A percentile compares a stretch with the other conserved stretches of the same genome.
phyloP scores from a whole-genome alignment of 768 basidiomycete genomes.

The Psilocybe tampanensis region DNA sequence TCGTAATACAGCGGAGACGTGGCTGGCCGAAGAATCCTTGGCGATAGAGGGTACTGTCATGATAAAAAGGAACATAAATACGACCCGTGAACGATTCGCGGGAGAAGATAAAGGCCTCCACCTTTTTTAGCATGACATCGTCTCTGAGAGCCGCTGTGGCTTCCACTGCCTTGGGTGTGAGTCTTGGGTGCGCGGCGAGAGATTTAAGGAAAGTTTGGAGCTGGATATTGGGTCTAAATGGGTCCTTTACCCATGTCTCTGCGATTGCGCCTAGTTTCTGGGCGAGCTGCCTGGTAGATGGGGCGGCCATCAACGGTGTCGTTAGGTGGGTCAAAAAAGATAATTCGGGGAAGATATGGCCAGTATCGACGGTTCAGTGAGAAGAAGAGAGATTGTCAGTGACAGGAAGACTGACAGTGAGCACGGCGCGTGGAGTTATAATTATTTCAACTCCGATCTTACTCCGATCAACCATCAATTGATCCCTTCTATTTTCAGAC shows the following conservation, averaged over 20 bases:
- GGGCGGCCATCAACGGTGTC: conserved; percentile 16
- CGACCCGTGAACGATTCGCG: conserved; percentile 27
- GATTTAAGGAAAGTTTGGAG: conserved; percentile 65
- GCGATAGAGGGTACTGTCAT: conserved; percentile 65
- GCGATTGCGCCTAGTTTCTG: conserved; percentile 59
- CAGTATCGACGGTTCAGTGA: too few relatives aligned
- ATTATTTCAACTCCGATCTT: conserved; percentile 9
- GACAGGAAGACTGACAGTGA: neutral
- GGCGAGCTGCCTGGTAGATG: conserved; percentile 32
- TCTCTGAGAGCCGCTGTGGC: conserved; percentile 58
- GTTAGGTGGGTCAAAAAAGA: neutral
- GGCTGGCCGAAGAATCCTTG: conserved; percentile 64
- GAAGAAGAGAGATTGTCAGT: conserved; percentile 5
- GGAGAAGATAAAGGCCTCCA: conserved; percentile 33
- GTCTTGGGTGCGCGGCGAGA: conserved; percentile 66
- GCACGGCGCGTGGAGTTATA: conserved; percentile 1
- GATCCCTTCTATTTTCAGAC: neutral
- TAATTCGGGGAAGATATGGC: neutral
- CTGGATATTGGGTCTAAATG: conserved; percentile 78
- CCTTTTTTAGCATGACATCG: conserved; percentile 62
- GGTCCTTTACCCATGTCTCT: conserved; percentile 67
- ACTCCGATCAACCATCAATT: neutral
- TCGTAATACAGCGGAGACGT: conserved; percentile 77
- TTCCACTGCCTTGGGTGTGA: conserved; percentile 61
- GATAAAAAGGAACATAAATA: conserved; percentile 12